Conservation (phyloP, 1,284 basidiomycete genomes). For the Vanrija humicola region DNA sequence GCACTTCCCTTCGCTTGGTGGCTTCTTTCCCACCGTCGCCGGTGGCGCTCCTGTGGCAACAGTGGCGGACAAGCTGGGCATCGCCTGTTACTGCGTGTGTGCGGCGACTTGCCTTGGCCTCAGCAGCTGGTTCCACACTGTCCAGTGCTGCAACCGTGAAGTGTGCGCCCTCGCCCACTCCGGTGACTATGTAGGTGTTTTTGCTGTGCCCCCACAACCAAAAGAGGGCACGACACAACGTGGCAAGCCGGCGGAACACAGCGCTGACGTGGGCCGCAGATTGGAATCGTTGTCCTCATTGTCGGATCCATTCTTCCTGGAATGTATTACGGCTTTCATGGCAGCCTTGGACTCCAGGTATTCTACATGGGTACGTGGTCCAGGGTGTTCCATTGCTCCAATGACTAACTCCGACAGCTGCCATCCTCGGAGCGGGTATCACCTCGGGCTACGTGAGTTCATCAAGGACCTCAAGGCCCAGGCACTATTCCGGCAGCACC, state of each 20-base stretch:
- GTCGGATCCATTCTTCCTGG: conserved; percentile 78
- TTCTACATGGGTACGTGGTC: conserved; percentile 55
- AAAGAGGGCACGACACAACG: too few relatives aligned
- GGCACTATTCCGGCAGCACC: neutral
- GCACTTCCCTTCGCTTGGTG: conserved; percentile 45
- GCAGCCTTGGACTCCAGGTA: conserved; percentile 24
- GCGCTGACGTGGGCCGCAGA: conserved; percentile 16
- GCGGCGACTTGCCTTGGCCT: conserved; percentile 70
- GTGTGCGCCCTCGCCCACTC: conserved; percentile 52
- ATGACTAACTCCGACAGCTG: conserved; percentile 10
- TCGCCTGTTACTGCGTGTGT: conserved; percentile 66
- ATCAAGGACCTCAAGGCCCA: too few relatives aligned
- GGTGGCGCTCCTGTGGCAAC: conserved; percentile 30
- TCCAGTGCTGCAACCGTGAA: conserved; percentile 66
- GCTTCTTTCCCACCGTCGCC: conserved; percentile 12
- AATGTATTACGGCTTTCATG: conserved; percentile 51
- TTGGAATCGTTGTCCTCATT: conserved; percentile 57
- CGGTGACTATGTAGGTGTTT: conserved; percentile 46
- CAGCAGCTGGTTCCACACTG: conserved; percentile 73
- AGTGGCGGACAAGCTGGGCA: conserved; percentile 62
- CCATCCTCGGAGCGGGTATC: conserved; percentile 27
- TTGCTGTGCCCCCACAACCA: too few relatives aligned
- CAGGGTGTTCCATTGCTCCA: neutral
- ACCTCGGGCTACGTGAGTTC: conserved; percentile 30
- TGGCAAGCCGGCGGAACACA: too few relatives aligned